Evolutionary conservation across 2,329 filamentous ascomycete species (phyloP).

Genomic region (Xylariaceae sp.): DNA sequence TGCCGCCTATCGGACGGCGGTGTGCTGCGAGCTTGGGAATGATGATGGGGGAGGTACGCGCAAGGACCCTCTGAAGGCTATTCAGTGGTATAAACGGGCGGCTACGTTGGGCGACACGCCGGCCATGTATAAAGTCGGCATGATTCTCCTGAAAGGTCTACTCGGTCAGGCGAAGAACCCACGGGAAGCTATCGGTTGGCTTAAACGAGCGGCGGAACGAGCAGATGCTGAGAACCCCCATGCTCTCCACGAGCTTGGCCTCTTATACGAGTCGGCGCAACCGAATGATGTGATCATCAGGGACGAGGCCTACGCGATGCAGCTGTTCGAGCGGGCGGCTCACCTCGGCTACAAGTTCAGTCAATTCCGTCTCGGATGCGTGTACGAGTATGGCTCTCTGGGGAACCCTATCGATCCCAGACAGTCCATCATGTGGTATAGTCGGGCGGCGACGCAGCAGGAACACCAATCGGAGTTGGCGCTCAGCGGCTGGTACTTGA

Average conservation of each 20-base stretch:
- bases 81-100: conserved; percentile 96
- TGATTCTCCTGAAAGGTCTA: conserved; percentile 89
- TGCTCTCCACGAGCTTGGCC: conserved; percentile 80
- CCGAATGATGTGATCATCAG: conserved; percentile 67
- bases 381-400: conserved; percentile 83
- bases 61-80: conserved; percentile 85
- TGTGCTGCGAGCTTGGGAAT: conserved; percentile 93
- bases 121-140: conserved; percentile 97
- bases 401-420: conserved; percentile 78
- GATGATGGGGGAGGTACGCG: conserved; percentile 92
- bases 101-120: conserved; percentile 84
- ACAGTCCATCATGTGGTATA: conserved; percentile 90
- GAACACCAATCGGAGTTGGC: conserved; percentile 90
- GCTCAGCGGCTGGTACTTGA: conserved; percentile 89
- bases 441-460: conserved; percentile 79
- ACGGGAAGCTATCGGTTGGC: conserved; percentile 81
- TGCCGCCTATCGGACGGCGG: conserved; percentile 87
- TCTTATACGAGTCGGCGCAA: conserved; percentile 59
- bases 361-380: conserved; percentile 81
- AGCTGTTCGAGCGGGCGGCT: conserved; percentile 77
- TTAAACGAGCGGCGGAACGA: conserved; percentile 85
- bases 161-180: conserved; percentile 81
- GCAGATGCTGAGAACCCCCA: conserved; percentile 90
- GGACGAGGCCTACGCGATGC: conserved; percentile 76
- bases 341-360: conserved; percentile 92